phyloP scores from a whole-genome alignment of 2,329 filamentous ascomycete species.

The Lachnellula cervina region DNA sequence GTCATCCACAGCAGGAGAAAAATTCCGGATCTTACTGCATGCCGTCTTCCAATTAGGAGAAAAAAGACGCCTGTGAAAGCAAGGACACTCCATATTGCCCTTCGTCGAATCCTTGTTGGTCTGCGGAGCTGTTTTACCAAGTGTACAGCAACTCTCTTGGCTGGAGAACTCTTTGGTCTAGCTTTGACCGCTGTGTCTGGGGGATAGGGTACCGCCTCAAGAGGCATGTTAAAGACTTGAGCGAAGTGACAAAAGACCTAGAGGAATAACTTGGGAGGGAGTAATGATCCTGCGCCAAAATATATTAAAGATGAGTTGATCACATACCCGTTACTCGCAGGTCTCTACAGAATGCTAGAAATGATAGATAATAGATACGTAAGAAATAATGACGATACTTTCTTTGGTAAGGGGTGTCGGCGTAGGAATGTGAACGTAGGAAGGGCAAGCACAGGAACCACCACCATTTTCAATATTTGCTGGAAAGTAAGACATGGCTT shows the following conservation, averaged over 20 bases:
- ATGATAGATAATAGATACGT: no score
- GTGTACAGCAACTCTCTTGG: conserved; percentile 11
- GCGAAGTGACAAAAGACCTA: background rate
- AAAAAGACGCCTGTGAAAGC: conserved; percentile 10
- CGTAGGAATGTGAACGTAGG: no score
- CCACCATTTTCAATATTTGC: no score
- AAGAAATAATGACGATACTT: no score
- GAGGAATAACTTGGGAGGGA: background rate
- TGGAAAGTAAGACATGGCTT: no score
- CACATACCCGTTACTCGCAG: no score
- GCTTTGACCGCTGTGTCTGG: background rate
- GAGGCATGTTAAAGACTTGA: background rate
- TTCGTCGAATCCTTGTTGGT: conserved; percentile 17
- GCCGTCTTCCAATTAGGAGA: conserved; percentile 7
- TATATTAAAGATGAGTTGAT: no score
- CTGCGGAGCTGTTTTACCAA: conserved; percentile 15
- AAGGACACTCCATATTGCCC: conserved; percentile 9
- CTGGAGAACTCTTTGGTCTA: conserved; percentile 8
- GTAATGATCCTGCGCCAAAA: no score
- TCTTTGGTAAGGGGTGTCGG: no score
- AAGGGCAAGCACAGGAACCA: no score
- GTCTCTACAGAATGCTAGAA: no score
- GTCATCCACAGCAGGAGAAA: background rate
- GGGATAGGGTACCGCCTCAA: background rate
- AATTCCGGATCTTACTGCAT: conserved; percentile 1